Evolutionary conservation across 768 basidiomycete species (phyloP).

Genomic region (Lepiota venenata): DNA sequence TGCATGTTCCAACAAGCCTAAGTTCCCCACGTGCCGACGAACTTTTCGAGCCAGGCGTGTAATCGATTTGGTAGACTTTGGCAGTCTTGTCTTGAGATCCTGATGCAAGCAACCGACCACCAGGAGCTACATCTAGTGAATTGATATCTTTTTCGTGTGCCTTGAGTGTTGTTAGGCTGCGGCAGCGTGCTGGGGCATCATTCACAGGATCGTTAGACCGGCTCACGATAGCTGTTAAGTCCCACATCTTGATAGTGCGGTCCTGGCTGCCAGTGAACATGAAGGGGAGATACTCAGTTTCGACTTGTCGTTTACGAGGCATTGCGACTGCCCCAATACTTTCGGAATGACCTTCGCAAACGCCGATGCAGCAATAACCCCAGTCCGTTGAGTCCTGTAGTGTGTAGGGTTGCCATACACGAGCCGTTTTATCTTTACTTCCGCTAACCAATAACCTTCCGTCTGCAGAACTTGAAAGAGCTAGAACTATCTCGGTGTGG

Average conservation of each 20-base stretch:
- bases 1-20: constrained; percentile 79
- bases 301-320: constrained; percentile 47
- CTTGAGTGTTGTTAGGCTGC: constrained; percentile 80
- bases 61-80: constrained; percentile 82
- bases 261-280: constrained; percentile 97
- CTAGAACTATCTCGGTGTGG: constrained; percentile 89
- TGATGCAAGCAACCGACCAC: constrained; percentile 84
- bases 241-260: constrained; percentile 98
- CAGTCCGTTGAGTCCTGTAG: constrained; percentile 23
- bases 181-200: constrained; percentile 45
- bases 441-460: constrained; percentile 83
- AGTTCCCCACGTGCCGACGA: constrained; percentile 60
- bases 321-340: constrained; percentile 89
- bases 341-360: constrained; percentile 94
- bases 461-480: constrained; percentile 65
- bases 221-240: constrained; percentile 53
- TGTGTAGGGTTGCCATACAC: constrained; percentile 67
- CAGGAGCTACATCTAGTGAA: constrained; percentile 87
- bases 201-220: constrained; percentile 24
- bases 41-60: constrained; percentile 36
- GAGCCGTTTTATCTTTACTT: constrained; percentile 86
- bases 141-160: constrained; percentile 99
- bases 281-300: constrained; percentile 46
- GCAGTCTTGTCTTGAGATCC: constrained; percentile 96
- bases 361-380: constrained; percentile 74